A percentile compares a stretch with the other conserved stretches of the same genome.
Conservation (phyloP, 1,284 basidiomycete genomes). For the Mycosarcoma maydis region DNA sequence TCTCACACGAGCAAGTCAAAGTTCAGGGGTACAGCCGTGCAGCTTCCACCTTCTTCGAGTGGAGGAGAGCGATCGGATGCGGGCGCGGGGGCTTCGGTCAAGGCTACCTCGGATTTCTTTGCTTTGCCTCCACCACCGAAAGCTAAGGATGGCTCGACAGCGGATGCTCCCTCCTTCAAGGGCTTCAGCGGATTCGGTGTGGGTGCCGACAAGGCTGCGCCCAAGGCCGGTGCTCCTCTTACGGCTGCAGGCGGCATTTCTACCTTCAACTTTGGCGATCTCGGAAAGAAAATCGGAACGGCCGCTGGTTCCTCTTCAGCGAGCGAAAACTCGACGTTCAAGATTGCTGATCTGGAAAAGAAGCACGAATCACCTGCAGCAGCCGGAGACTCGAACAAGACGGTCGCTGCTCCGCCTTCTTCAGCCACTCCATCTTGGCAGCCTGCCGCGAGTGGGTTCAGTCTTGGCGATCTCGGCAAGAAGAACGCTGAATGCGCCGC, state of each 20-base stretch:
- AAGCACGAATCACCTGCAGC: too few relatives aligned
- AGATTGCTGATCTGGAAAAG: too few relatives aligned
- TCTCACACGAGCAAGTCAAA: conserved; percentile 24
- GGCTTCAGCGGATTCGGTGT: conserved; percentile 27
- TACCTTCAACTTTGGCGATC: conserved; percentile 23
- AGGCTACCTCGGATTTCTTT: conserved; percentile 36
- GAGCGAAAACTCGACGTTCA: too few relatives aligned
- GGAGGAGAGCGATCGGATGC: conserved; percentile 4
- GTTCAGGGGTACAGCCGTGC: conserved; percentile 19
- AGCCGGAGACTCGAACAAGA: conserved; percentile 3
- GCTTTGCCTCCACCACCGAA: conserved; percentile 17
- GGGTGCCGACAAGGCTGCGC: conserved; percentile 5
- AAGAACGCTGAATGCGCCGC: conserved; percentile 2
- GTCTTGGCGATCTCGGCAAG: conserved; percentile 15
- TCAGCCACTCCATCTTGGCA: not conserved
- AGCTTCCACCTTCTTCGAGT: conserved; percentile 15
- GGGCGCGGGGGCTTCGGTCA: not conserved
- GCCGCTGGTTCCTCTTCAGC: too few relatives aligned
- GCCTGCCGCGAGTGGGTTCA: conserved; percentile 5
- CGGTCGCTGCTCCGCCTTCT: not conserved
- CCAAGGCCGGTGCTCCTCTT: conserved; percentile 1
- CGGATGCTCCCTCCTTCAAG: conserved; percentile 9
- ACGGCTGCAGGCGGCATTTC: conserved; percentile 5
- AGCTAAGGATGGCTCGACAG: conserved; percentile 8
- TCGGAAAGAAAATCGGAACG: conserved; percentile 8